Percentiles rank a stretch among this genome's conserved stretches.
Evolutionary conservation across 371 early-diverging fungal genomes (phyloP).

Genomic region (Apophysomyces variabilis): DNA sequence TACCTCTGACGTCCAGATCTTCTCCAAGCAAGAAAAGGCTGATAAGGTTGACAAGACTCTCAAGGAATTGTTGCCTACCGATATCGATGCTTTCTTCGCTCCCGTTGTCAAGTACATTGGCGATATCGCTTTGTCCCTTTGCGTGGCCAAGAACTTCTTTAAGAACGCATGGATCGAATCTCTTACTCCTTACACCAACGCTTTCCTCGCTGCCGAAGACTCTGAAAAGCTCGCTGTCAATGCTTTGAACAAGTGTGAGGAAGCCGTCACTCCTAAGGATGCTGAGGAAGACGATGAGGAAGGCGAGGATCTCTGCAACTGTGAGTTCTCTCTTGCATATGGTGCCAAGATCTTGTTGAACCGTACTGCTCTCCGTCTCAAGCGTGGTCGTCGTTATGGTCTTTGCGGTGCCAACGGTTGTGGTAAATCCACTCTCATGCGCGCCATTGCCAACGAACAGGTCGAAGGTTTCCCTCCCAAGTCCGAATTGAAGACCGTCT

Average conservation of each 20-base stretch:
- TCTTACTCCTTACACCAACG: slow-evolving; percentile 61
- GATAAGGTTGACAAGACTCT: slow-evolving; percentile 47
- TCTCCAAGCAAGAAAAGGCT: slow-evolving; percentile 49
- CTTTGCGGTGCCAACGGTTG: slow-evolving; percentile 87
- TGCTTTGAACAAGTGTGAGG: slow-evolving; percentile 48
- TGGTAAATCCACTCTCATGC: slow-evolving; percentile 90
- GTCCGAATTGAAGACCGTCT: slow-evolving; percentile 70
- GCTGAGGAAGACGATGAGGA: slow-evolving; percentile 66
- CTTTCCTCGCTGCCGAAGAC: slow-evolving; percentile 55
- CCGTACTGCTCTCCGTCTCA: slow-evolving; percentile 74
- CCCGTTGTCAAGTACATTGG: slow-evolving; percentile 48
- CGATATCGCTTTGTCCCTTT: slow-evolving; percentile 48
- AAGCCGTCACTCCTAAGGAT: slow-evolving; percentile 44
- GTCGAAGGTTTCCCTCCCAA: slow-evolving; percentile 81
- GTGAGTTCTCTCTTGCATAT: slow-evolving; percentile 82
- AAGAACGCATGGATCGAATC: slow-evolving; percentile 38
- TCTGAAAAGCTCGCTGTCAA: slow-evolving; percentile 33
- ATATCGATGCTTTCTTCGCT: slow-evolving; percentile 31
- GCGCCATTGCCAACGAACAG: slow-evolving; percentile 77
- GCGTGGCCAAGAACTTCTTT: slow-evolving; percentile 47
- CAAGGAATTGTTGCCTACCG: slow-evolving; percentile 42
- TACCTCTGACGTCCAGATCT: slow-evolving; percentile 34
- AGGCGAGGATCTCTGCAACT: slow-evolving; percentile 79
- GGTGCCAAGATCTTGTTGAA: slow-evolving; percentile 85
- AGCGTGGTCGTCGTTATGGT: slow-evolving; percentile 83